Base-by-base conservation (phyloP, 2,329 filamentous ascomycete species). In the Trichoderma sp. region DNA sequence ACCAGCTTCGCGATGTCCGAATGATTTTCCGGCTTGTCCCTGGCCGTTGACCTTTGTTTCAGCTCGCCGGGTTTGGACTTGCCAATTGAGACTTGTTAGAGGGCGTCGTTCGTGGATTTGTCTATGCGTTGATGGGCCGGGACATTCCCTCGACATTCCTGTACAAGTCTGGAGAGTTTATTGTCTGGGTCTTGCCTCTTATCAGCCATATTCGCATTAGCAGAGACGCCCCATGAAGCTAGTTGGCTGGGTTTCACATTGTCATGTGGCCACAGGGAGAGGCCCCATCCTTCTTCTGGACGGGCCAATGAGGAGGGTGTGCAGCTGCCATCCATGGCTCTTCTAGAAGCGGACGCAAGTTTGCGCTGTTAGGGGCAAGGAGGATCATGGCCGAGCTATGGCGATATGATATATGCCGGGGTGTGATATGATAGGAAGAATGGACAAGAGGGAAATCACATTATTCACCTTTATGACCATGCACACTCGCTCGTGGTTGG, bases 321-420 rank as follows among this genome's bases (percentile, higher is more conserved):
- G 72, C 73, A 70, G 55, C 71, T 69, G 73, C 63, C 68, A 30
- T 55, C 28, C n/a, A 34, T 65, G 28, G 43, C 62, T 73, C 73
- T 78, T 78, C 77, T 78, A 77, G 77, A 78, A 78, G 77, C 61
- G 61, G 61, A 65, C 68, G 68, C 68, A 71, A 59, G 47, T 66
- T 71, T 71, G 68, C 47, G 68, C 68, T 71, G 50, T 58, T 65
- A 36, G 50, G 50, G 36, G 59, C 47, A 34, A 26, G 53, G 32
- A 20, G 26, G 57, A 32, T 32, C 26, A 53, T 23, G 20, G 20
- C 30, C 47, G 39, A 30, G 23, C 43, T 36, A 30, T 55, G 58
- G 43, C 47, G 43, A 62, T 70, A 43, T 58, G 55, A 58, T 30
- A 34, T n/a, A 59, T 34, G 53, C 53, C 55, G 13, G 66, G 66